A percentile compares a stretch with the other conserved stretches of the same genome.
Conservation (phyloP, 1,284 basidiomycete genomes). For the Stereum hirsutum region DNA sequence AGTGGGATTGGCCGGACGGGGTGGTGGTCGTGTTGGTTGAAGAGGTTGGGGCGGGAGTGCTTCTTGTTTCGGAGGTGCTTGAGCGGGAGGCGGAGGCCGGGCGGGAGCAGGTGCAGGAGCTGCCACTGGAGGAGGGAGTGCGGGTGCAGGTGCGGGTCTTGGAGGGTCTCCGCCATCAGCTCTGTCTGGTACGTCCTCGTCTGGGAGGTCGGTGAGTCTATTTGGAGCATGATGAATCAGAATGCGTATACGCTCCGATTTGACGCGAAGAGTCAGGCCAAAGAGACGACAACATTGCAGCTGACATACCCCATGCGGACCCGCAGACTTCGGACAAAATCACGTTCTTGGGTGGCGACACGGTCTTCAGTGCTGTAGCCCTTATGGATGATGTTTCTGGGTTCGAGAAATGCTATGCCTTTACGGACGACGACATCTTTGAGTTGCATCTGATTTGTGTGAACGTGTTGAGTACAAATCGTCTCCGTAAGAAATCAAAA, state of each 20-base stretch:
- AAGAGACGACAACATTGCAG: too few species aligned
- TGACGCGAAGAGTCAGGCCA: too few species aligned
- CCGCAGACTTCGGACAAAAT: constrained; percentile 48
- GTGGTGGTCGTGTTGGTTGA: constrained; percentile 18
- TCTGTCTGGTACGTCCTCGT: not conserved
- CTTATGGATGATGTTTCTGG: constrained; percentile 44
- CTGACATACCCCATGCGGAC: constrained; percentile 52
- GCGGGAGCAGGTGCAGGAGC: constrained; percentile 5
- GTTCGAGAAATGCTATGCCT: constrained; percentile 64
- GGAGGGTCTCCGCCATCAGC: not conserved
- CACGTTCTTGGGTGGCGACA: constrained; percentile 37
- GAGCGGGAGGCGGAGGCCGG: constrained; percentile 3
- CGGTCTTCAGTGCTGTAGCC: constrained; percentile 51
- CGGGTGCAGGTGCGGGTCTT: not conserved
- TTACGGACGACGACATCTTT: constrained; percentile 51
- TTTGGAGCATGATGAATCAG: not conserved
- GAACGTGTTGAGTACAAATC: not conserved
- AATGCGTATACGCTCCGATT: too few species aligned
- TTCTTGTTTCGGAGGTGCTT: constrained; percentile 2
- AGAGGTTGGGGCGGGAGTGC: constrained; percentile 3
- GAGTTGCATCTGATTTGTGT: constrained; percentile 43
- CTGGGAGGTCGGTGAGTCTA: not conserved
- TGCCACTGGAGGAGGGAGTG: not conserved
- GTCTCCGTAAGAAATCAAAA: too few species aligned
- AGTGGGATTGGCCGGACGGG: too few species aligned